These are phyloP conservation scores for Sclerotinia sclerotiorum DNA, from an alignment of 2,329 filamentous ascomycete species.

Conservation along the genomic window DNA sequence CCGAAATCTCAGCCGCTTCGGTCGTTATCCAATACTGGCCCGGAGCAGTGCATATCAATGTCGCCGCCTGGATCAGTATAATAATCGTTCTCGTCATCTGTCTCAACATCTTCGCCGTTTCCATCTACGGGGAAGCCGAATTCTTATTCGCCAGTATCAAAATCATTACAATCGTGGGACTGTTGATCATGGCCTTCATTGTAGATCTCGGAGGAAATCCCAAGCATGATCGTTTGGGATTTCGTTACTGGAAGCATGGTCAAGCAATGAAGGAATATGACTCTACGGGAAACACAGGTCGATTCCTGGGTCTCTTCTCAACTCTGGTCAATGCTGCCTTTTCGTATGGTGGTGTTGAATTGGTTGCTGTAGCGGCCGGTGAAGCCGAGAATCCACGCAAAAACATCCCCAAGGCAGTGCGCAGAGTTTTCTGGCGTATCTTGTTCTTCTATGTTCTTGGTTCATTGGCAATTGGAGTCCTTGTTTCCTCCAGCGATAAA, in stretches of 20 bases:
- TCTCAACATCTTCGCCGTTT: constrained; percentile 58
- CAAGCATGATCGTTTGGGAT: constrained; percentile 67
- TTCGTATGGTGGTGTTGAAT: constrained; percentile 49
- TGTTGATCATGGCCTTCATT: constrained; percentile 77
- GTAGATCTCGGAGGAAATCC: constrained; percentile 84
- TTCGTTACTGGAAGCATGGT: constrained; percentile 65
- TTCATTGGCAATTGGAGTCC: constrained; percentile 68
- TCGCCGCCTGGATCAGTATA: constrained; percentile 44
- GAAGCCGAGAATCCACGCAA: constrained; percentile 69
- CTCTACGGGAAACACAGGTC: constrained; percentile 62
- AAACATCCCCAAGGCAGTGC: constrained; percentile 72
- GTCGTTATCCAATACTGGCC: constrained; percentile 52
- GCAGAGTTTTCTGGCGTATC: constrained; percentile 76
- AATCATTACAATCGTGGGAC: constrained; percentile 59
- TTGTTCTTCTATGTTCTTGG: constrained; percentile 74
- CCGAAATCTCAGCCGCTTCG: constrained; percentile 52
- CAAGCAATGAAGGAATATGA: constrained; percentile 69
- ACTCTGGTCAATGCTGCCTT: constrained; percentile 51
- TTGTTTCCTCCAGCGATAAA: constrained; percentile 67
- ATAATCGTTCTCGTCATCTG: constrained; percentile 42
- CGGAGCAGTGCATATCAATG: constrained; percentile 36
- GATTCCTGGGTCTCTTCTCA: constrained; percentile 65
- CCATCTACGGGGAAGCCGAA: constrained; percentile 60
- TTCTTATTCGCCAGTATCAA: constrained; percentile 61
- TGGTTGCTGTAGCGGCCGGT: constrained; percentile 54